A percentile compares a stretch with the other conserved stretches of the same genome.
Conservation (phyloP, 2,329 filamentous ascomycete species). For the Sporothrix pallida region DNA sequence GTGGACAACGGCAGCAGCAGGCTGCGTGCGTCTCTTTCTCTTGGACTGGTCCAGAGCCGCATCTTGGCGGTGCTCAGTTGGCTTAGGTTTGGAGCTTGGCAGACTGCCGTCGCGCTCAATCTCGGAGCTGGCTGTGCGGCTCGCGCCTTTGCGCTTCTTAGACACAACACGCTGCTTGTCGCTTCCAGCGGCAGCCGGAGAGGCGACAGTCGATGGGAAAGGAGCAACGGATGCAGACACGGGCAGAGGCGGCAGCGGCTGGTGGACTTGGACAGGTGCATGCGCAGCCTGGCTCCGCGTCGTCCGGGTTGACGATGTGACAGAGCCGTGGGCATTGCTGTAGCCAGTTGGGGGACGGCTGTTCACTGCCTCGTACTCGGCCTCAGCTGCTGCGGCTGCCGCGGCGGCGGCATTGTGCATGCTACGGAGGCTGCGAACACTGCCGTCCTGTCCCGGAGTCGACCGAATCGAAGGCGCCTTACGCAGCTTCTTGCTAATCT, state of each 20-base stretch:
- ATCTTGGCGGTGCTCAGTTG: background rate
- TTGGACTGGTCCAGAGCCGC: background rate
- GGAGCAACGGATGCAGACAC: background rate
- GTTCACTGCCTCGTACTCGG: conserved; percentile 7
- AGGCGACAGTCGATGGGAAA: no score
- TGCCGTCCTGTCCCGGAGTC: conserved; percentile 19
- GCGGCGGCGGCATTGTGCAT: conserved; percentile 18
- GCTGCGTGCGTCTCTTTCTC: conserved; percentile 27
- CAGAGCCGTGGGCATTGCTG: background rate
- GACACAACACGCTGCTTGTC: conserved; percentile 1
- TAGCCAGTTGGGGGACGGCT: background rate
- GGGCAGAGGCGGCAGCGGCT: conserved; percentile 28
- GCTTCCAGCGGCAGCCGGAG: background rate
- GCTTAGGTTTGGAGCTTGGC: background rate
- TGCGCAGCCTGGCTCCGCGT: conserved; percentile 5
- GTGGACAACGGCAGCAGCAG: conserved; percentile 32
- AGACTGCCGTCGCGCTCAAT: background rate
- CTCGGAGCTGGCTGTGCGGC: background rate
- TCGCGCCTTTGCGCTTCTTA: conserved; percentile 28
- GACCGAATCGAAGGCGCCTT: conserved; percentile 47
- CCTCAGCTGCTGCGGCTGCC: conserved; percentile 3
- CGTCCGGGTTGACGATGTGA: background rate
- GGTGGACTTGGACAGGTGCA: conserved; percentile 30
- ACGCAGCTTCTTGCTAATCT: conserved; percentile 59
- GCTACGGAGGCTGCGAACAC: conserved; percentile 22